Evolutionary conservation across 768 basidiomycete species (phyloP), one percentile per base, ranked within the genome.

Genomic region (Lentinula sp.): DNA sequence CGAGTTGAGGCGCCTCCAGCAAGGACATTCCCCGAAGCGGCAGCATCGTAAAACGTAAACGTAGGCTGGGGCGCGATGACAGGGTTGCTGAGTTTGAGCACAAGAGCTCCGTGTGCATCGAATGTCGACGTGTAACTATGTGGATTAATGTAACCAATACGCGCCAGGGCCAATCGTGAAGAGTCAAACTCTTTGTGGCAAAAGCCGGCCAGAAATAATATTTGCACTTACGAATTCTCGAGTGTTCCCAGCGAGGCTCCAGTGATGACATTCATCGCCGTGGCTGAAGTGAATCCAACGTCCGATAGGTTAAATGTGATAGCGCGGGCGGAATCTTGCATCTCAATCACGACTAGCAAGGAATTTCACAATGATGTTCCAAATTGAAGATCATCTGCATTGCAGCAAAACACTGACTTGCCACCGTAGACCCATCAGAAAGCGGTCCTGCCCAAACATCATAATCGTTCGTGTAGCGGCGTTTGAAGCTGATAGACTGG

Each of bases 371-470:
- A 28, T 28, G 28, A 28, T 28, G 28, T 28, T 28, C 28, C 28
- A 28, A 28, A 28, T 28, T 28, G 28, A 28, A 28, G 28, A 28
- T 28, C 28, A 28, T 28, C 28, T 28, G 28, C 28, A 28, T 28
- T 28, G 28, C 28, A 28, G 28, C 3, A 28, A 28, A 28, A 40
- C 45, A 23, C 74, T 43, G 62, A 78, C 80, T 69, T 59, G 75
- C 80, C 57, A 77, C 76, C 28, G 74, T 80, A 4, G 78, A 80
- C 31, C 78, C 79, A 67, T 80, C 79, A 28, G 76, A 70, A 28
- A 81, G 62, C n/a, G 78, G 77, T 2, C 80, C 79, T 45, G 76
- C 70, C 78, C 78, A 81, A 11, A 80, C 75, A 63, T 81, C 80
- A 58, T 77, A 72, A 61, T 80, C 80, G 63, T 79, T 78, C 0